These are phyloP conservation scores for Extremus antarcticus DNA, from an alignment of 495 filamentous ascomycete genomes.

Conservation along the genomic window DNA sequence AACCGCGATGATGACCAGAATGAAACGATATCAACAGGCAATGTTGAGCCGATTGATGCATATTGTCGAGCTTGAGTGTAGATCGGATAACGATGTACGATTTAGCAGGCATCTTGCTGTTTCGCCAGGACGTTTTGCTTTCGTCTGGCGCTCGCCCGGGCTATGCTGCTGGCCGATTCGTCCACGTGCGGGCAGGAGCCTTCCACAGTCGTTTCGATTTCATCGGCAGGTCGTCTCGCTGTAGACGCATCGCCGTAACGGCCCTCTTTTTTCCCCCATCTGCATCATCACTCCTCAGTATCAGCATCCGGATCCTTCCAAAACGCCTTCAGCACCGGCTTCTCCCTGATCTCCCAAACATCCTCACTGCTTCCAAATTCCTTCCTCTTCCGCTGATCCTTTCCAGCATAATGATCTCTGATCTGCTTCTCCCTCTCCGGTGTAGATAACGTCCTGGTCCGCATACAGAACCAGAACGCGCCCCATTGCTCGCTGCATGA, in stretches of 20 bases:
- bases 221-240: background rate
- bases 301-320: constrained; percentile 51
- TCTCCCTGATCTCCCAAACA: constrained; percentile 67
- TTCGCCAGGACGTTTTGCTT: too few relatives aligned
- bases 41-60: too few relatives aligned
- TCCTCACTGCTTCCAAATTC: constrained; percentile 69
- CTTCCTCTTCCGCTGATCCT: constrained; percentile 60
- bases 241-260: constrained; percentile 36
- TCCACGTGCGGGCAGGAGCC: too few relatives aligned
- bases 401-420: constrained; percentile 58
- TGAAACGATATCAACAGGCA: too few relatives aligned
- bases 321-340: constrained; percentile 40
- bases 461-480: constrained; percentile 95
- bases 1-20: too few relatives aligned
- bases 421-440: constrained; percentile 46
- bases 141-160: too few relatives aligned
- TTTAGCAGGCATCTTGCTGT: too few relatives aligned
- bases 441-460: constrained; percentile 43
- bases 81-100: too few relatives aligned
- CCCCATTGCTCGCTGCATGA: constrained; percentile 71
- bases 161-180: too few relatives aligned
- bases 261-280: background rate
- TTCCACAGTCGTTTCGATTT: too few relatives aligned
- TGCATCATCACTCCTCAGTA: constrained; percentile 23
- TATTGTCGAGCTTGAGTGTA: too few relatives aligned